phyloP scores from a whole-genome alignment of 1,284 basidiomycete species.

The Trametes polyzona region DNA sequence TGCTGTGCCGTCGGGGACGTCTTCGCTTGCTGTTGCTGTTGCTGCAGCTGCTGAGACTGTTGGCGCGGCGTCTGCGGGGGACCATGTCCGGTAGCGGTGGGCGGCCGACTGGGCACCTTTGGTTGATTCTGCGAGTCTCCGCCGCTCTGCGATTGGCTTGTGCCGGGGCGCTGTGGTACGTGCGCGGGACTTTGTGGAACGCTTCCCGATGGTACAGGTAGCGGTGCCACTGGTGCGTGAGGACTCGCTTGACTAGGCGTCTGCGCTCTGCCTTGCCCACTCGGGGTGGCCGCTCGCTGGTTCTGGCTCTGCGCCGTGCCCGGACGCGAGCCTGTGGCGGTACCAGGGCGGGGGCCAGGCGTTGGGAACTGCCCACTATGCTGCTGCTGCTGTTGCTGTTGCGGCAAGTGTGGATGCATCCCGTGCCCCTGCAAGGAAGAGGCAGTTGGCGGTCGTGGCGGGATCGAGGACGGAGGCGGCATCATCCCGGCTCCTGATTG shows the following conservation, averaged over 20 bases:
- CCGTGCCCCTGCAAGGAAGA: slow-evolving; percentile 22
- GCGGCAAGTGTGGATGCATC: slow-evolving; percentile 20
- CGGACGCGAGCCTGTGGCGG: slow-evolving; percentile 24
- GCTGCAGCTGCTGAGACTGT: slow-evolving; percentile 19
- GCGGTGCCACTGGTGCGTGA: slow-evolving; percentile 14
- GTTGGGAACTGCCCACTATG: slow-evolving; percentile 17
- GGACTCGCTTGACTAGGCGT: slow-evolving; percentile 5
- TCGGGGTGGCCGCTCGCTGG: slow-evolving; percentile 6
- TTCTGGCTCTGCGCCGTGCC: slow-evolving; percentile 13
- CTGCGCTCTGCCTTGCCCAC: background rate
- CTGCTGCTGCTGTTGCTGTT: slow-evolving; percentile 18
- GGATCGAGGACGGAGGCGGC: slow-evolving; percentile 30
- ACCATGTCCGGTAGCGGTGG: slow-evolving; percentile 25
- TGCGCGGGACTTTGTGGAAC: background rate
- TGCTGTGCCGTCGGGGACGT: slow-evolving; percentile 26
- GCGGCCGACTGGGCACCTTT: slow-evolving; percentile 28
- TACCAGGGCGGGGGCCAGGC: slow-evolving; percentile 26
- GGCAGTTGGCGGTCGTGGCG: slow-evolving; percentile 29
- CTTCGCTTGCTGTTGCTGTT: slow-evolving; percentile 22
- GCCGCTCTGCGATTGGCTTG: slow-evolving; percentile 24
- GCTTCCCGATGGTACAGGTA: slow-evolving; percentile 11
- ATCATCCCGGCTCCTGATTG: slow-evolving; percentile 15
- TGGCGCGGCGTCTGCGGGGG: slow-evolving; percentile 19
- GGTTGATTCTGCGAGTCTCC: slow-evolving; percentile 5
- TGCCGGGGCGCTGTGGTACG: slow-evolving; percentile 24